phyloP scores from a whole-genome alignment of 1,139 yeast genomes.

The Candida tropicalis region DNA sequence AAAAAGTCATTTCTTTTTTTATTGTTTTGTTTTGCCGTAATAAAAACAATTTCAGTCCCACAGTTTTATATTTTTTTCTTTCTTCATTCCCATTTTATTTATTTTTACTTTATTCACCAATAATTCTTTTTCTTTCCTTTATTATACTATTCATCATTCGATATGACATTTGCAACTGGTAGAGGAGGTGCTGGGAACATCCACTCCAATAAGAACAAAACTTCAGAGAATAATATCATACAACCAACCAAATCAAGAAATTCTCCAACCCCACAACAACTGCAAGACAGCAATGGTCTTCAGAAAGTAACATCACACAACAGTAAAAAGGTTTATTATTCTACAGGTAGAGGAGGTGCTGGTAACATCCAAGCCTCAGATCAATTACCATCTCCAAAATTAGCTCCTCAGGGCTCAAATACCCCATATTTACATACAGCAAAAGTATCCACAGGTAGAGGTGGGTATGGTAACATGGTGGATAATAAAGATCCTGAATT shows the following conservation, averaged over 20 bases:
- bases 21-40: too few species aligned
- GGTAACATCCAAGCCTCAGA: constrained; percentile 62
- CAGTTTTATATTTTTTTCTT: constrained; percentile 1
- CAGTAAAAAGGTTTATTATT: constrained; percentile 44
- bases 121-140: not conserved
- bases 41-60: not conserved
- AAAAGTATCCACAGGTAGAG: constrained; percentile 74
- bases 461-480: constrained; percentile 81
- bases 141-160: not conserved
- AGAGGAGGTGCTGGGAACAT: constrained; percentile 47
- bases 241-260: constrained; percentile 14
- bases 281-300: constrained; percentile 6
- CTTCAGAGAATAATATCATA: constrained; percentile 22
- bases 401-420: constrained; percentile 62
- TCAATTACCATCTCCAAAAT: constrained; percentile 52
- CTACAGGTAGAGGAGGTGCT: constrained; percentile 85
- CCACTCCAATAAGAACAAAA: constrained; percentile 22
- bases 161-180: constrained; percentile 23
- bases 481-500: constrained; percentile 61
- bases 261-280: constrained; percentile 9
- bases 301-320: constrained; percentile 8
- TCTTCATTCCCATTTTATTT: not conserved
- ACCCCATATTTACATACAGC: constrained; percentile 63
- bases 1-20: constrained; percentile 1
- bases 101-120: not conserved